These are phyloP conservation scores for Saprolegnia diclina DNA, from an alignment of 352 stramenopile species.

Conservation along the genomic window DNA sequence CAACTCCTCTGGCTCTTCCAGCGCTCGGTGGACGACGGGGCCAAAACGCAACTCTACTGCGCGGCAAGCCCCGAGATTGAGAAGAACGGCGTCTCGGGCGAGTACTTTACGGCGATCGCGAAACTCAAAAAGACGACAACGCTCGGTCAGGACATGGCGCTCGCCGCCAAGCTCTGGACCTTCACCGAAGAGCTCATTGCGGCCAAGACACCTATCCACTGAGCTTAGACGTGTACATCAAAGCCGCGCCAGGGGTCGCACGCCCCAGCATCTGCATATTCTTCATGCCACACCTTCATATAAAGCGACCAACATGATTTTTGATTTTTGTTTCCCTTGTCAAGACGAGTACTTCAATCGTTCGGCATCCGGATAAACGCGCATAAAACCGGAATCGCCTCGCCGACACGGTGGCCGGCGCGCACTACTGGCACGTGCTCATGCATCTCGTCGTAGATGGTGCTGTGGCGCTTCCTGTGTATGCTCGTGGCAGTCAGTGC, in stretches of 20 bases:
- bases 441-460: neutral
- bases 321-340: too few relatives aligned
- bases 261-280: too few relatives aligned
- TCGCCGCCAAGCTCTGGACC: constrained; percentile 10
- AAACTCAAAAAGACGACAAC: neutral
- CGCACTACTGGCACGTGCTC: neutral
- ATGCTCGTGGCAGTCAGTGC: neutral
- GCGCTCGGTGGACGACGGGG: neutral
- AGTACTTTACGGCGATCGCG: constrained; percentile 20
- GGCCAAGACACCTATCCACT: neutral
- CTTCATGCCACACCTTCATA: too few relatives aligned
- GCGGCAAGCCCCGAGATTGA: constrained; percentile 13
- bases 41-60: constrained; percentile 24
- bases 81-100: neutral
- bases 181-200: constrained; percentile 1
- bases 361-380: neutral
- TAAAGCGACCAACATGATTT: too few relatives aligned
- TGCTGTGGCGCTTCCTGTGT: neutral
- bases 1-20: neutral
- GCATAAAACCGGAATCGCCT: neutral
- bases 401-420: neutral
- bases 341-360: neutral
- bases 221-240: too few relatives aligned
- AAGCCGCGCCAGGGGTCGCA: too few relatives aligned
- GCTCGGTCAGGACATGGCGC: neutral